These are phyloP conservation scores for Penicillium manginii DNA, from an alignment of 495 filamentous ascomycete genomes.

Conservation along the genomic window DNA sequence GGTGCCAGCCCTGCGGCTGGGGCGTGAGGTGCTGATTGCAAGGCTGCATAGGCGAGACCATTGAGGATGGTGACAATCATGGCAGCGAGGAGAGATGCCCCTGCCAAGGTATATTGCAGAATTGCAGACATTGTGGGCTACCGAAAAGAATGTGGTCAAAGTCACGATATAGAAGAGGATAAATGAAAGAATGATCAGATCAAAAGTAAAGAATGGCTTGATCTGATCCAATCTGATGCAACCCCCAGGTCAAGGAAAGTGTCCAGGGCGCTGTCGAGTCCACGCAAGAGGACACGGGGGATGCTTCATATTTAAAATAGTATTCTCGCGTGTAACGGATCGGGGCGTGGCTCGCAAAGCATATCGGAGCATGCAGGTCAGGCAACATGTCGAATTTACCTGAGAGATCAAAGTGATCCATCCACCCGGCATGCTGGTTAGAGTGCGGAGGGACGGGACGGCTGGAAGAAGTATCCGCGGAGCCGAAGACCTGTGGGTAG, in stretches of 20 bases:
- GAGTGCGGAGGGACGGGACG: constrained; percentile 16
- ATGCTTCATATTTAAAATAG: constrained; percentile 20
- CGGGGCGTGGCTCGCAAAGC: constrained; percentile 30
- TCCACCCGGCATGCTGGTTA: constrained; percentile 28
- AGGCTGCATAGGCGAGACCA: constrained; percentile 36
- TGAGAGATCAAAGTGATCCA: constrained; percentile 27
- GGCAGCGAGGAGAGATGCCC: constrained; percentile 29
- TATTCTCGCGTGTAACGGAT: constrained; percentile 27
- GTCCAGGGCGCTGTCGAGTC: not conserved
- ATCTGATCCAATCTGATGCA: not conserved
- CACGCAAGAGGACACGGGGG: not conserved
- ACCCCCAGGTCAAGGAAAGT: not conserved
- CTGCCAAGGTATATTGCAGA: constrained; percentile 33
- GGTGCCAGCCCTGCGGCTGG: constrained; percentile 28
- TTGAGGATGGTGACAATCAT: constrained; percentile 38
- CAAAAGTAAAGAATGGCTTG: not conserved
- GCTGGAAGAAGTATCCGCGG: not conserved
- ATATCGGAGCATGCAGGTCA: constrained; percentile 16
- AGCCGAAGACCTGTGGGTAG: not conserved
- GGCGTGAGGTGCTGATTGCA: constrained; percentile 21
- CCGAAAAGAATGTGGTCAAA: constrained; percentile 19
- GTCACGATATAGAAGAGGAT: constrained; percentile 2
- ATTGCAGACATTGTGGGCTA: constrained; percentile 13
- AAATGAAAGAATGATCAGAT: constrained; percentile 7
- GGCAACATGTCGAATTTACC: constrained; percentile 18